Conservation (phyloP, 2,329 filamentous ascomycete species). For the Myriosclerotinia curreyana region DNA sequence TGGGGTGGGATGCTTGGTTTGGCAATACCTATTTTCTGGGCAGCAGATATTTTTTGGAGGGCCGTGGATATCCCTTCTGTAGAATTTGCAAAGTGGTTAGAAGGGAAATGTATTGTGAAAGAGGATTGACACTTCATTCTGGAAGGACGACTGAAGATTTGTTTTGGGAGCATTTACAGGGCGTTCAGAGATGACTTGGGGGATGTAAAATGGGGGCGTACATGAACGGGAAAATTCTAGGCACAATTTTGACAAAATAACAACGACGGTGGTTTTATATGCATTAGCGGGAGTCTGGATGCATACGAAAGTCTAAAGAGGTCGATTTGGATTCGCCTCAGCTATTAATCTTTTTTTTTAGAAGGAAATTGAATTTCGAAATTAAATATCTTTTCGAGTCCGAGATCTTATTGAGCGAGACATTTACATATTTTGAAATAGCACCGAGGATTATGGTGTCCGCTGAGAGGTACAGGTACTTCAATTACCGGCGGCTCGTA, state of each 20-base stretch:
- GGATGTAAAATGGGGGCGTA: slow-evolving; percentile 6
- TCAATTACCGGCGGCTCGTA: neutral
- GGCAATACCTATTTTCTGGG: slow-evolving; percentile 49
- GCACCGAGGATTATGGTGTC: neutral
- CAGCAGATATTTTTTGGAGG: slow-evolving; percentile 59
- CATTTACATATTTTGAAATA: neutral
- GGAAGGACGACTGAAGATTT: neutral
- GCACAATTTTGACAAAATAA: neutral
- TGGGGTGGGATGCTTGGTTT: slow-evolving; percentile 42
- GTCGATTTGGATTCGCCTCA: slow-evolving; percentile 9
- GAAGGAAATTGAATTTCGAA: neutral
- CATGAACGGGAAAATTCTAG: neutral
- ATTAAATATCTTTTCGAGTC: neutral
- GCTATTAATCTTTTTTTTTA: neutral
- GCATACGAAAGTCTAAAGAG: neutral
- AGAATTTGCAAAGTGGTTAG: slow-evolving; percentile 50
- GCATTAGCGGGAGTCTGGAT: neutral
- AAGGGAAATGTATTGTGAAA: slow-evolving; percentile 33
- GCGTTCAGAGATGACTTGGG: slow-evolving; percentile 2
- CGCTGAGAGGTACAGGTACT: neutral
- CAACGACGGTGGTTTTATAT: neutral
- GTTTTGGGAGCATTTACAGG: slow-evolving; percentile 14
- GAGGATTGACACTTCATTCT: slow-evolving; percentile 21
- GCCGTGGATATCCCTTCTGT: slow-evolving; percentile 52
- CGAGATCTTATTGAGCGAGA: neutral